Conservation (phyloP, 2,329 filamentous ascomycete genomes). For the Trichoderma atrobrunneum region DNA sequence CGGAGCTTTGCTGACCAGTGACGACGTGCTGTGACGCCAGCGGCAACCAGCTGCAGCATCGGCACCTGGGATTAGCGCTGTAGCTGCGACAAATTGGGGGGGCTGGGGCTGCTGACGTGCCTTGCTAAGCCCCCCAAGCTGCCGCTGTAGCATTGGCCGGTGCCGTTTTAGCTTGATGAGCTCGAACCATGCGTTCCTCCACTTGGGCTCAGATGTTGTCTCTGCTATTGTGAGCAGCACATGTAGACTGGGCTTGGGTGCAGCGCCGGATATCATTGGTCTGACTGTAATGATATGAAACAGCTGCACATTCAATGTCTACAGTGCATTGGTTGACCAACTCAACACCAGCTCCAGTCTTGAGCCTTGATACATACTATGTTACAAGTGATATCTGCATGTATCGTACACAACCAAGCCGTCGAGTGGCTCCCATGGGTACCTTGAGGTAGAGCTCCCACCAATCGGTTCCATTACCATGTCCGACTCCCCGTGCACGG, state of each 20-base stretch:
- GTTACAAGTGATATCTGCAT: background rate
- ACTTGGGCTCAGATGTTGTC: background rate
- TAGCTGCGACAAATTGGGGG: constrained; percentile 10
- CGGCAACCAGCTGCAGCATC: background rate
- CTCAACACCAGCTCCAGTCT: background rate
- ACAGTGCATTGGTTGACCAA: background rate
- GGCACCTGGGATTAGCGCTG: background rate
- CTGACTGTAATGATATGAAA: background rate
- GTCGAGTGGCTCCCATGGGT: background rate
- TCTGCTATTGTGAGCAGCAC: background rate
- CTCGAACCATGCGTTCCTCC: background rate
- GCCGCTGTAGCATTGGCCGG: background rate
- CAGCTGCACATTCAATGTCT: background rate
- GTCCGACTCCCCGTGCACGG: background rate
- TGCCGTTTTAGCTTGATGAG: background rate
- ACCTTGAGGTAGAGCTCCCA: background rate
- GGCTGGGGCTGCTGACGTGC: constrained; percentile 17
- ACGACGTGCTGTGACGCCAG: background rate
- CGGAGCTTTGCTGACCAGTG: background rate
- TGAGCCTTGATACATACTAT: background rate
- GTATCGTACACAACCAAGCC: background rate
- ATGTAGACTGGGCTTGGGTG: background rate
- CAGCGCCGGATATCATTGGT: background rate
- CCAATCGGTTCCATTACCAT: constrained; percentile 11
- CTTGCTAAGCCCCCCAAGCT: constrained; percentile 8